Conservation (phyloP, 2,329 filamentous ascomycete genomes). For the Diaporthe destruens region DNA sequence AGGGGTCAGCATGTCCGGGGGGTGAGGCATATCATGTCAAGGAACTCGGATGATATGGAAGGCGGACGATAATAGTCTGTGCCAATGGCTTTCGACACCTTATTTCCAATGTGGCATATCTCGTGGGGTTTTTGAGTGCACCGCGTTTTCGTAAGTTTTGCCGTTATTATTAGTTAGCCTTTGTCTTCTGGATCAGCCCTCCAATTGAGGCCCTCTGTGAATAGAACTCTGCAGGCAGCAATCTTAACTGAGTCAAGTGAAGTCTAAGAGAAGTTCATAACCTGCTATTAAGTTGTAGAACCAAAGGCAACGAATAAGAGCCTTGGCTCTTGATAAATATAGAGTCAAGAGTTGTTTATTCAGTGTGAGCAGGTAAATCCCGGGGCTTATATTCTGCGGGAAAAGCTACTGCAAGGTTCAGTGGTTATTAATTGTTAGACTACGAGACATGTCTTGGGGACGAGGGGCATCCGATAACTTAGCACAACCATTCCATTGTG, state of each 20-base stretch:
- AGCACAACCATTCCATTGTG: not conserved
- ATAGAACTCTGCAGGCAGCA: not conserved
- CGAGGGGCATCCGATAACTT: not conserved
- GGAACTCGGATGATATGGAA: constrained; percentile 3
- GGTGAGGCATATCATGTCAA: constrained; percentile 13
- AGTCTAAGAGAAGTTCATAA: not conserved
- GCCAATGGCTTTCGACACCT: not conserved
- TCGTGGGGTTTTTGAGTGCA: not conserved
- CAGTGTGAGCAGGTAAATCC: not conserved
- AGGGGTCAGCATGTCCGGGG: not conserved
- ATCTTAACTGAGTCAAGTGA: not conserved
- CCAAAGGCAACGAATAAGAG: not conserved
- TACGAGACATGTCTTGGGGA: too few relatives aligned
- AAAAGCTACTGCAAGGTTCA: not conserved
- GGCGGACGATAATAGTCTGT: not conserved
- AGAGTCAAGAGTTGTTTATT: not conserved
- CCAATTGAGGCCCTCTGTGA: not conserved
- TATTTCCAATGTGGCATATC: not conserved
- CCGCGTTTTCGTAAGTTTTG: not conserved
- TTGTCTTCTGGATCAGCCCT: not conserved
- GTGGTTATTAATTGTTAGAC: not conserved
- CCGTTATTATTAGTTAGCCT: not conserved
- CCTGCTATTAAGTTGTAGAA: not conserved
- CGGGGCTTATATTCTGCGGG: not conserved
- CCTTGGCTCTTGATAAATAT: not conserved